These are phyloP conservation scores for Talinum fruticosum DNA, from an alignment of 148 eudicot genomes.

Conservation along the genomic window DNA sequence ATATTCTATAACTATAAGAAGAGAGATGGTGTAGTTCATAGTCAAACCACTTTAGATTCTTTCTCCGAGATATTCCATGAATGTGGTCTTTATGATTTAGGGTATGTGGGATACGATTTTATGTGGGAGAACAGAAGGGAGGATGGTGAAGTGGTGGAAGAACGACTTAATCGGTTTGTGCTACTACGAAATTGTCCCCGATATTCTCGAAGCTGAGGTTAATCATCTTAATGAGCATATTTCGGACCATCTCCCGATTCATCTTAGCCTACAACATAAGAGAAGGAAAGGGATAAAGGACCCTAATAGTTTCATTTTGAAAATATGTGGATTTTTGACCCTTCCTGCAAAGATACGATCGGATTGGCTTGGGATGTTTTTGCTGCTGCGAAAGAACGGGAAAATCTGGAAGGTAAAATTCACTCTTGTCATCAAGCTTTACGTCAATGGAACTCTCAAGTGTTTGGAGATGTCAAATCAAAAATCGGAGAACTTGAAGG, in stretches of 20 bases:
- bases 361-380: background rate
- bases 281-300: background rate
- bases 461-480: background rate
- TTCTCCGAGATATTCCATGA: background rate
- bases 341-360: background rate
- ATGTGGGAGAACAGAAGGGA: background rate
- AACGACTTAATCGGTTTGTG: background rate
- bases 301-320: background rate
- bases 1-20: background rate
- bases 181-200: background rate
- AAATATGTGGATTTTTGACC: background rate
- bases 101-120: background rate
- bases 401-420: too few relatives aligned
- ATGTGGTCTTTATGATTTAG: background rate
- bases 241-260: background rate
- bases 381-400: too few relatives aligned
- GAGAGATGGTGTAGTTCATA: background rate
- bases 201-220: background rate
- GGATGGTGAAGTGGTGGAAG: background rate
- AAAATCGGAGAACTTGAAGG: background rate
- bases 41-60: background rate
- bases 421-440: too few relatives aligned
- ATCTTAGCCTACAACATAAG: background rate
- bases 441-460: too few relatives aligned
- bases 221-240: background rate